A percentile compares a stretch with the other conserved stretches of the same genome.
Conservation (phyloP, 2,329 filamentous ascomycete species). For the Dactylella cylindrospora region DNA sequence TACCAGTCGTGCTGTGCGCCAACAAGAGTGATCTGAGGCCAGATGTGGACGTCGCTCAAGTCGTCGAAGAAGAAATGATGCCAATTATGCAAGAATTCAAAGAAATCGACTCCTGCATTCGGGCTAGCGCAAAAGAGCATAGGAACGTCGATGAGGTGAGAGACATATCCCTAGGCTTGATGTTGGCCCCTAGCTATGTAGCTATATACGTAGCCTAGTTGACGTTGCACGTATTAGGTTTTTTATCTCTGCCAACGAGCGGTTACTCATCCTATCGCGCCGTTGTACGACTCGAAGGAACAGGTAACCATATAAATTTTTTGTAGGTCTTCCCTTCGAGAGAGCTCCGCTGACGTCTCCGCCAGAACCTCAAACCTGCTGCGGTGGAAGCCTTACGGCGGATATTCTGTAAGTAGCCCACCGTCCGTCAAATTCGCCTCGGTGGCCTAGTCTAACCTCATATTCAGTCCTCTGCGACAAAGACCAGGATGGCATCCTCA, state of each 20-base stretch:
- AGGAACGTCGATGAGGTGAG: conserved; percentile 48
- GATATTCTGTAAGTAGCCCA: conserved; percentile 70
- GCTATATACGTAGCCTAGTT: neutral
- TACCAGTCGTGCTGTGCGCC: conserved; percentile 87
- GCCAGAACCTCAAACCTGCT: conserved; percentile 75
- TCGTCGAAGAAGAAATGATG: conserved; percentile 95
- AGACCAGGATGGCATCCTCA: conserved; percentile 90
- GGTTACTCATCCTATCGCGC: conserved; percentile 93
- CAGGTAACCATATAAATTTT: conserved; percentile 46
- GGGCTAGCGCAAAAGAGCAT: conserved; percentile 61
- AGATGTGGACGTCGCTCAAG: conserved; percentile 74
- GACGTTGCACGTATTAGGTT: conserved; percentile 57
- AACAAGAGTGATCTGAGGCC: conserved; percentile 91
- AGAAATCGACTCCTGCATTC: conserved; percentile 88
- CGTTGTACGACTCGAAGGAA: conserved; percentile 95
- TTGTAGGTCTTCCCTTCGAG: conserved; percentile 45
- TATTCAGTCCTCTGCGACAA: conserved; percentile 71
- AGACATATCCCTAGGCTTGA: no score
- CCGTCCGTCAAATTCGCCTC: neutral
- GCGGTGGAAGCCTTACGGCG: conserved; percentile 82
- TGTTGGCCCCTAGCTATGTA: neutral
- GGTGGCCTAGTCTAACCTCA: neutral
- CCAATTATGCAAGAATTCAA: conserved; percentile 98
- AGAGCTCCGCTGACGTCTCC: neutral
- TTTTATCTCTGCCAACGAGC: conserved; percentile 99